Evolutionary conservation across 1,139 yeast genomes (phyloP).

Genomic region (Magnusiomyces fungicola): DNA sequence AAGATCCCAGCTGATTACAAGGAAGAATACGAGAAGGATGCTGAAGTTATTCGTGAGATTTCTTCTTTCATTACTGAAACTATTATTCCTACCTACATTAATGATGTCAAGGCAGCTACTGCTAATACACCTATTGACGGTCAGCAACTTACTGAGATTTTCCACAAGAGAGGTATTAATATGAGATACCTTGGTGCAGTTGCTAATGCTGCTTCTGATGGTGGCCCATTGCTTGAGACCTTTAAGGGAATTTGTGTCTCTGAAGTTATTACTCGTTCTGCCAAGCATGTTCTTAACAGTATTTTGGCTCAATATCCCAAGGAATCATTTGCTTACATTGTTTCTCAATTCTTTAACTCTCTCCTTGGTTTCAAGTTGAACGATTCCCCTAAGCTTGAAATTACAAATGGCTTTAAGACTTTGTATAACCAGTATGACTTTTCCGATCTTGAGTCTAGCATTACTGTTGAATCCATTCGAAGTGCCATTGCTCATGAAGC

Average conservation of each 20-base stretch:
- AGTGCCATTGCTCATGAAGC: conserved; percentile 47
- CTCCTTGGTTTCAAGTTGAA: conserved; percentile 35
- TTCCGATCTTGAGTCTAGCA: conserved; percentile 18
- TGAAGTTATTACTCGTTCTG: conserved; percentile 73
- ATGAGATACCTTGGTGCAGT: conserved; percentile 70
- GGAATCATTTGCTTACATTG: conserved; percentile 48
- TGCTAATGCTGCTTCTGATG: conserved; percentile 11
- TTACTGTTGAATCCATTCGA: conserved; percentile 42
- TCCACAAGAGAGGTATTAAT: conserved; percentile 83
- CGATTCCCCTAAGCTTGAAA: conserved; percentile 2
- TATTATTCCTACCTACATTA: conserved; percentile 58
- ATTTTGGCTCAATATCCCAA: conserved; percentile 45
- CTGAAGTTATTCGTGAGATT: conserved; percentile 58
- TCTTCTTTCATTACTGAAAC: conserved; percentile 54
- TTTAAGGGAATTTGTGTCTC: conserved; percentile 35
- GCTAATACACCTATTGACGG: conserved; percentile 76
- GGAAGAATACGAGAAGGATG: conserved; percentile 41
- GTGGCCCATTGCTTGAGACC: not conserved
- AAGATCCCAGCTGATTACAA: conserved; percentile 36
- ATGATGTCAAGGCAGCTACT: conserved; percentile 43
- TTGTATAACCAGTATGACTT: conserved; percentile 1
- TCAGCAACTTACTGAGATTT: conserved; percentile 52
- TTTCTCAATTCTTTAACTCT: conserved; percentile 68
- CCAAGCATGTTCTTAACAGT: conserved; percentile 64
- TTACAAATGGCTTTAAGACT: conserved; percentile 3